These are phyloP conservation scores for Penicillium bialowiezense DNA, from an alignment of 495 filamentous ascomycete genomes.

Conservation along the genomic window DNA sequence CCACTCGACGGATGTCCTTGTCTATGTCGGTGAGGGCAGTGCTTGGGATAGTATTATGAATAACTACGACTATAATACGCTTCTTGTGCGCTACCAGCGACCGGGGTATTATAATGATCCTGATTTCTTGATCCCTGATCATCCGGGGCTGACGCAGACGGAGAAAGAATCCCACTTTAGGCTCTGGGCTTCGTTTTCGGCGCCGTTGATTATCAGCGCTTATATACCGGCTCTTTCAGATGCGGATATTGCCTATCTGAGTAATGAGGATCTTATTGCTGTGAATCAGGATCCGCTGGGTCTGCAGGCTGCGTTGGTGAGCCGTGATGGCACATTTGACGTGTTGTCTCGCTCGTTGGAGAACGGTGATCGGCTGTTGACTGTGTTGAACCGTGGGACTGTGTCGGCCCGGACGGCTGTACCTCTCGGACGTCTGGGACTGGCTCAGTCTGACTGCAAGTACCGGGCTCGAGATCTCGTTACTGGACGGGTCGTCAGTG, in stretches of 20 bases:
- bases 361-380: conserved; percentile 30
- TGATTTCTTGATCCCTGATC: conserved; percentile 42
- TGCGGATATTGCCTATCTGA: conserved; percentile 31
- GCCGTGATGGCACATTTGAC: conserved; percentile 29
- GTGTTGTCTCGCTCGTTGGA: conserved; percentile 29
- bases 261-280: conserved; percentile 35
- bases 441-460: conserved; percentile 14
- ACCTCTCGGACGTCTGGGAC: conserved; percentile 19
- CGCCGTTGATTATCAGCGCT: conserved; percentile 42
- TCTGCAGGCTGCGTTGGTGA: conserved; percentile 39
- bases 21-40: conserved; percentile 28
- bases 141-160: conserved; percentile 29
- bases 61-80: conserved; percentile 36
- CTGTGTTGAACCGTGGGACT: conserved; percentile 32
- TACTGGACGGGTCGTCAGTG: conserved; percentile 8
- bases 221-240: conserved; percentile 34
- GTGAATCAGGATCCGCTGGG: conserved; percentile 41
- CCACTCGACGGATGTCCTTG: conserved; percentile 41
- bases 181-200: conserved; percentile 38
- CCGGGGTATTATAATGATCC: conserved; percentile 45
- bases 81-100: conserved; percentile 38
- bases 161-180: conserved; percentile 43
- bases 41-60: conserved; percentile 44
- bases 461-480: conserved; percentile 22
- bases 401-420: conserved; percentile 13